Percentiles rank a stretch among this genome's conserved stretches.
These are phyloP conservation scores for Xylaria longipes DNA, from an alignment of 495 filamentous ascomycete species.

Conservation along the genomic window DNA sequence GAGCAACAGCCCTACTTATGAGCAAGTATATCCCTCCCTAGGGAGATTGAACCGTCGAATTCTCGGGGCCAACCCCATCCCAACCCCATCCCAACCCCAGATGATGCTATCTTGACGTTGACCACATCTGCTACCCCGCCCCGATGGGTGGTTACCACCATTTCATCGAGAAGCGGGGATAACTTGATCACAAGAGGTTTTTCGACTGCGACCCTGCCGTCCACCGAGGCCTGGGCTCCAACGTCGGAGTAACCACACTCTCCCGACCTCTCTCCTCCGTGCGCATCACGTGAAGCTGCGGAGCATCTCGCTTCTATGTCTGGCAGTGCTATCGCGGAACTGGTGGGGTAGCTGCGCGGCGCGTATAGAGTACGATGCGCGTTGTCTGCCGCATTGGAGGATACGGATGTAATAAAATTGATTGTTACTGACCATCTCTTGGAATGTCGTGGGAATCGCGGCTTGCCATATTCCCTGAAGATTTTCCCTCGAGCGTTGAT, in stretches of 20 bases:
- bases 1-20: too few species aligned
- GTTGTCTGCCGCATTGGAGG: too few species aligned
- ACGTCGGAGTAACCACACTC: background rate
- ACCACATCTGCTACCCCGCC: background rate
- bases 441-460: slow-evolving; percentile 32
- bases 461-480: slow-evolving; percentile 18
- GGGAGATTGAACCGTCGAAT: background rate
- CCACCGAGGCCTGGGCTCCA: background rate
- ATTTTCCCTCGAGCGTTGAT: slow-evolving; percentile 15
- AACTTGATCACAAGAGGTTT: background rate
- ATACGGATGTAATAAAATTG: too few species aligned
- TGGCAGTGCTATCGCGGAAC: too few species aligned
- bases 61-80: background rate
- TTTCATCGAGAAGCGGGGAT: background rate
- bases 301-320: background rate
- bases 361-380: too few species aligned
- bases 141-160: background rate
- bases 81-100: background rate
- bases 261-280: background rate
- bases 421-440: slow-evolving; percentile 36
- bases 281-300: background rate
- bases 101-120: background rate
- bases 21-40: background rate
- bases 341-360: too few species aligned
- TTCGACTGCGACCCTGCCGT: background rate